These are phyloP conservation scores for Lagerstroemia fauriei DNA, from an alignment of 441 rosid species.

Conservation along the genomic window DNA sequence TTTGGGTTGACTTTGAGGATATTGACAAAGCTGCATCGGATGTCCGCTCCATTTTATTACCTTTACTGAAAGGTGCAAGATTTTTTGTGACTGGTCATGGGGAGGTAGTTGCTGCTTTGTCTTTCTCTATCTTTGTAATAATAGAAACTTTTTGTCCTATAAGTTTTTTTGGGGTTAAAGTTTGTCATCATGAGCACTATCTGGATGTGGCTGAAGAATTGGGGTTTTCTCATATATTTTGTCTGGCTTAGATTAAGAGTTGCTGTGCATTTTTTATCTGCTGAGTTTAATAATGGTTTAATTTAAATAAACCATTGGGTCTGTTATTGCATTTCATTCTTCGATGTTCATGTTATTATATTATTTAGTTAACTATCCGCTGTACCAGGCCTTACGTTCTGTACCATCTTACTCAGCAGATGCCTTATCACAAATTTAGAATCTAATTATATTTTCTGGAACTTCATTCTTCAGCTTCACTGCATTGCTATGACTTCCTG, in stretches of 20 bases:
- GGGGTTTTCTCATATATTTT: too few relatives aligned
- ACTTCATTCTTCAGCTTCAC: not conserved
- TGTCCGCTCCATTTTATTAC: slow-evolving; percentile 79
- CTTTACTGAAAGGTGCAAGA: slow-evolving; percentile 78
- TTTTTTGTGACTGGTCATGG: slow-evolving; percentile 71
- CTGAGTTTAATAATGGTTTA: not conserved
- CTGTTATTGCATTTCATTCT: not conserved
- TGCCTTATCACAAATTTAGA: not conserved
- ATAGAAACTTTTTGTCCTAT: too few relatives aligned
- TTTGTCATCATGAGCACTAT: too few relatives aligned
- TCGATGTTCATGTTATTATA: not conserved
- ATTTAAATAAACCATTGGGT: not conserved
- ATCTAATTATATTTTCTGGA: not conserved
- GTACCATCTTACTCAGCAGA: not conserved
- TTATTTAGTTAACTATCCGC: not conserved
- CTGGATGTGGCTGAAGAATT: too few relatives aligned
- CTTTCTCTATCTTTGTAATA: too few relatives aligned
- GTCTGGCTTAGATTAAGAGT: too few relatives aligned
- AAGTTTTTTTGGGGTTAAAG: too few relatives aligned
- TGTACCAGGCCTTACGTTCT: not conserved
- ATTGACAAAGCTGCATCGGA: slow-evolving; percentile 93
- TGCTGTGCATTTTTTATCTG: too few relatives aligned
- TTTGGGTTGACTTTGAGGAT: slow-evolving; percentile 95
- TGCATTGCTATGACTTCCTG: not conserved
- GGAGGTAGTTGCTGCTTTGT: slow-evolving; percentile 53